Percentiles rank a stretch among this genome's conserved stretches.
Evolutionary conservation across 2,329 filamentous ascomycete genomes (phyloP).

Genomic region (Cordyceps javanica): DNA sequence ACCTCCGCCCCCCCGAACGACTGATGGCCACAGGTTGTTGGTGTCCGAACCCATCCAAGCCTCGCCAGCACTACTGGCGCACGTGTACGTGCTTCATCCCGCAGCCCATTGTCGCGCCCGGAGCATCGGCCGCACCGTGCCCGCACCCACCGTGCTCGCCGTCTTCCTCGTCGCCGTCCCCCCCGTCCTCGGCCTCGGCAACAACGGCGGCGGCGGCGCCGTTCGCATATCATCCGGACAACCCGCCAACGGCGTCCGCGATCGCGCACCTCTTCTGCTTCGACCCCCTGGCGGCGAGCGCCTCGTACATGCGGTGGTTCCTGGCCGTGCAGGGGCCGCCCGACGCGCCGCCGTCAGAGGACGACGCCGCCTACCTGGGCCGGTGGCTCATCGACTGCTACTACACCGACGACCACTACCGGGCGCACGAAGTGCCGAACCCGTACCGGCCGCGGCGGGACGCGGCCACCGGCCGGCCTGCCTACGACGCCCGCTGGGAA

Average conservation of each 20-base stretch:
- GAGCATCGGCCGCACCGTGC: not conserved
- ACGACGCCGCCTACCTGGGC: slow-evolving; percentile 5
- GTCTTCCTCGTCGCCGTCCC: no score
- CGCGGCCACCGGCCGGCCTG: not conserved
- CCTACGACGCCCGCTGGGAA: slow-evolving; percentile 2
- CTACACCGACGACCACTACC: slow-evolving; percentile 9
- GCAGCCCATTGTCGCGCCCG: not conserved
- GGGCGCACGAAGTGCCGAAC: not conserved
- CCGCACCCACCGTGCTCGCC: not conserved
- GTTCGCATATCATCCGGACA: not conserved
- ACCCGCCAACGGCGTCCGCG: not conserved
- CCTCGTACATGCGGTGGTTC: slow-evolving; percentile 12
- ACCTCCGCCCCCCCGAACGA: not conserved
- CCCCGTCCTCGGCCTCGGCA: no score
- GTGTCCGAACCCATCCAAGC: slow-evolving; percentile 4
- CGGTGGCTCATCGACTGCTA: slow-evolving; percentile 12
- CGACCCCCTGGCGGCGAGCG: slow-evolving; percentile 4
- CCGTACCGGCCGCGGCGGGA: not conserved
- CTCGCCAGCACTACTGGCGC: slow-evolving; percentile 9
- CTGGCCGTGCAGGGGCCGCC: slow-evolving; percentile 8
- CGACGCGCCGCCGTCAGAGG: slow-evolving; percentile 4
- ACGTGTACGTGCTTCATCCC: slow-evolving; percentile 7
- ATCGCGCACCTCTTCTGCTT: slow-evolving; percentile 14
- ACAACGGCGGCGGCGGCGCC: not conserved
- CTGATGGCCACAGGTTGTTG: slow-evolving; percentile 11